These are phyloP conservation scores for Mortierella sp. DNA, from an alignment of 371 early-diverging fungal genomes.

Conservation along the genomic window DNA sequence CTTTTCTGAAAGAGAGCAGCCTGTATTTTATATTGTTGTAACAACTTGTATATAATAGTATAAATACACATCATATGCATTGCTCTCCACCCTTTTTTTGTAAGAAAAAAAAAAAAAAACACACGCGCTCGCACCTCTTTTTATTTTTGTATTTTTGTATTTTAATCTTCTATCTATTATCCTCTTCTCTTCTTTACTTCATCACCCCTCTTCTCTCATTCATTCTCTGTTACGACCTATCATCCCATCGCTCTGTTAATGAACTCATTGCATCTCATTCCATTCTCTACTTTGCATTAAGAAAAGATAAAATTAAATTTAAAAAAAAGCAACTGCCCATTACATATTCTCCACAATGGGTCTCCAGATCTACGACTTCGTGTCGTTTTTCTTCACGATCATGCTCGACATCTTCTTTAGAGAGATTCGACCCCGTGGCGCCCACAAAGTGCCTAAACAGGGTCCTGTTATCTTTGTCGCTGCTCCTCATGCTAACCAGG, in stretches of 20 bases:
- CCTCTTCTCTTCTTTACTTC: conserved; percentile 11
- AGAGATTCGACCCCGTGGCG: conserved; percentile 88
- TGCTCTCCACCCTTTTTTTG: not conserved
- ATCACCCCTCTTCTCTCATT: not conserved
- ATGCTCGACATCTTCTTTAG: conserved; percentile 88
- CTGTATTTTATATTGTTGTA: not conserved
- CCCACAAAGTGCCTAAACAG: conserved; percentile 84
- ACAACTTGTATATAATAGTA: not conserved
- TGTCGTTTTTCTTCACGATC: conserved; percentile 69
- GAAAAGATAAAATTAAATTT: not conserved
- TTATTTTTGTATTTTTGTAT: not conserved
- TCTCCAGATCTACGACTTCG: conserved; percentile 64
- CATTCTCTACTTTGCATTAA: not conserved
- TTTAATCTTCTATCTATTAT: not conserved
- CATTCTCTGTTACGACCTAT: conserved; percentile 14
- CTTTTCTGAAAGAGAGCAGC: not conserved
- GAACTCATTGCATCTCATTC: not conserved
- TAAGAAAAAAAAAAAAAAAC: not conserved
- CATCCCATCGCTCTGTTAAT: not conserved
- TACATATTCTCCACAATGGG: conserved; percentile 22
- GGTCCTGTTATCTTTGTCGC: conserved; percentile 96
- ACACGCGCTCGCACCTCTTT: not conserved
- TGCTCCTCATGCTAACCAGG: conserved; percentile 97
- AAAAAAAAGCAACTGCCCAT: not conserved
- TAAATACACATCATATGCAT: not conserved